Base-by-base conservation (phyloP, 1,139 yeast genomes). In the Candida neerlandica region DNA sequence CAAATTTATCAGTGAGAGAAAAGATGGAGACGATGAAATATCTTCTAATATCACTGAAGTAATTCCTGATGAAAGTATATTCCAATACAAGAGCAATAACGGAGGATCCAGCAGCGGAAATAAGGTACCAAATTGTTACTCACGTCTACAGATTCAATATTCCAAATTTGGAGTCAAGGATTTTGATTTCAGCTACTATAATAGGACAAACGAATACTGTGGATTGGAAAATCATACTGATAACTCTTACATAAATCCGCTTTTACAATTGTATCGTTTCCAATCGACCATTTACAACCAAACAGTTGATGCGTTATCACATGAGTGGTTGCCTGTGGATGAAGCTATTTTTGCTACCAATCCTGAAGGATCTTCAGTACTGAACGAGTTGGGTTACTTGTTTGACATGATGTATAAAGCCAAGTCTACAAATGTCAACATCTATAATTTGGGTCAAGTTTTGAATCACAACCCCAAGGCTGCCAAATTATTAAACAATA, bases 131-230 rank as follows among this genome's bases (percentile, higher is more conserved):
- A 85, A 85, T 50, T 87, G 92, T 34, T 94, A 87, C 66, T 75
- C 84, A 37, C 83, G 84, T 59, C 73, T 90, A 48, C 89, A 87
- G 53, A 89, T 94, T 53, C 81, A 87, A 43, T 92, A 92, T 64
- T 88, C 96, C 51, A 86, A 82, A 59, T 94, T 91, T 67, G 99
- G 99, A 16, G 92, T 95, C 27, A 91, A 87, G 58, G 97, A 91
- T 66, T 94, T 94, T 69, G 97, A 95, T 69, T 94, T 94, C 63
- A 85, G 81, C 49, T 86, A 84, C 59, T 94, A 88, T 71, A 91
- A 92, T 62, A 74, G 77, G 44, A 89, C 98, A 0, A 61, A 65
- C 1, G 63, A 61, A 1, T 87, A 75, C 58, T 82, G 97, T n/a
- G 98, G 99, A 0, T 73, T 95, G 30, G 98, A 94, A 64, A 86